phyloP scores from a whole-genome alignment of 768 basidiomycete species.

The Boletus tylopilopsis region DNA sequence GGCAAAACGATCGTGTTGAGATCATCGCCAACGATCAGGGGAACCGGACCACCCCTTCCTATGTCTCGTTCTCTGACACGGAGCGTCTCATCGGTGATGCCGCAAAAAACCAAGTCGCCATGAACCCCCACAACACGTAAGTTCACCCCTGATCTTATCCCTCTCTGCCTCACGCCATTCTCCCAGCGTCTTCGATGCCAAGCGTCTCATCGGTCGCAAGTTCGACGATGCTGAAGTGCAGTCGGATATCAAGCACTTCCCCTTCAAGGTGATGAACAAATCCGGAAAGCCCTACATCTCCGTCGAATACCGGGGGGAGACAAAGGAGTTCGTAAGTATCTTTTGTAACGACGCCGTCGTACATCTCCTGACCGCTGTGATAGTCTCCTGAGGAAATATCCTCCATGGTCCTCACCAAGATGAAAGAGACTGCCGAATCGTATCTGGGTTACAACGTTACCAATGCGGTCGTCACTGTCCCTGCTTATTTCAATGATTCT shows the following conservation, averaged over 20 bases:
- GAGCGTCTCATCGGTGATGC: constrained; percentile 99
- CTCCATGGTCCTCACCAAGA: constrained; percentile 95
- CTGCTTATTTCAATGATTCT: constrained; percentile 99
- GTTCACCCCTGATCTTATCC: constrained; percentile 5
- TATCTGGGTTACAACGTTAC: constrained; percentile 81
- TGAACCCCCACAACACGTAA: constrained; percentile 94
- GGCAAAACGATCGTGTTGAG: constrained; percentile 99
- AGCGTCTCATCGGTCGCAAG: constrained; percentile 95
- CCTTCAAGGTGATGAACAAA: constrained; percentile 87
- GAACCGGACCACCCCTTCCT: constrained; percentile 94
- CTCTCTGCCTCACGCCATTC: constrained; percentile 2
- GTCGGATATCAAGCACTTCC: constrained; percentile 86
- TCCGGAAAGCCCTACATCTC: constrained; percentile 84
- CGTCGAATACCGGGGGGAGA: constrained; percentile 90
- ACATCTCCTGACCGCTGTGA: constrained; percentile 19
- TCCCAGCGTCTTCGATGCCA: constrained; percentile 90
- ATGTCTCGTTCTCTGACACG: constrained; percentile 90
- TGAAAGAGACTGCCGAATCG: constrained; percentile 98
- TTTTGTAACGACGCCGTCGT: neutral
- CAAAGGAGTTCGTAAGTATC: constrained; percentile 81
- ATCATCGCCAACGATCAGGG: constrained; percentile 97
- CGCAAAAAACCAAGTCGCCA: constrained; percentile 97
- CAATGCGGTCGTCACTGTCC: constrained; percentile 95
- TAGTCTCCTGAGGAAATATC: constrained; percentile 96
- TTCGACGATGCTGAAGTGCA: constrained; percentile 84